phyloP scores from a whole-genome alignment of 2,329 filamentous ascomycete species.

The Calonectria montana region DNA sequence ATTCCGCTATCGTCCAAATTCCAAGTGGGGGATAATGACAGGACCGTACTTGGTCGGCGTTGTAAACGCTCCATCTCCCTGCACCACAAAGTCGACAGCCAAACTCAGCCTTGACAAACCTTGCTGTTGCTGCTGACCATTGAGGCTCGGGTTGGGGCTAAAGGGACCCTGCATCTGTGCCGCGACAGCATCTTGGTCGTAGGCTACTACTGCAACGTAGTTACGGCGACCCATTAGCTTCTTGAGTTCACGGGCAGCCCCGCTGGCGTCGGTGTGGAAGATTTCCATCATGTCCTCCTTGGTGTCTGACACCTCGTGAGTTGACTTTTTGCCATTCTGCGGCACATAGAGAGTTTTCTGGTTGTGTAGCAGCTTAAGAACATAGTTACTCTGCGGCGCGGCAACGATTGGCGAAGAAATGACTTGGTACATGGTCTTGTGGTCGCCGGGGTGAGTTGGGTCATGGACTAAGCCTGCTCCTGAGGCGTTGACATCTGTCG shows the following conservation, averaged over 20 bases:
- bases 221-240: constrained; percentile 94
- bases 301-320: constrained; percentile 83
- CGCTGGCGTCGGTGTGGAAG: constrained; percentile 92
- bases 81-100: constrained; percentile 96
- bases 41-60: constrained; percentile 95
- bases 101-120: constrained; percentile 79
- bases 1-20: constrained; percentile 68
- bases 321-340: constrained; percentile 82
- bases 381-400: constrained; percentile 83
- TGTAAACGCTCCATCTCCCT: constrained; percentile 85
- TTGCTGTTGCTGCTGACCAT: constrained; percentile 51
- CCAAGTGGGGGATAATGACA: constrained; percentile 90
- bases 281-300: constrained; percentile 99
- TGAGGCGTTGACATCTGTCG: constrained; percentile 82
- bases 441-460: constrained; percentile 87
- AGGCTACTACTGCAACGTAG: constrained; percentile 93
- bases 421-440: constrained; percentile 99
- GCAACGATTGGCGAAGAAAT: constrained; percentile 95
- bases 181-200: constrained; percentile 82
- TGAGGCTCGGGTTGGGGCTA: constrained; percentile 51
- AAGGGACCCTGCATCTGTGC: constrained; percentile 50
- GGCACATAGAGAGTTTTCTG: constrained; percentile 94
- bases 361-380: constrained; percentile 95
- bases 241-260: constrained; percentile 84
- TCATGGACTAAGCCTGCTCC: constrained; percentile 96